Conservation (phyloP, 768 basidiomycete species). For the Sarcomyxa edulis region DNA sequence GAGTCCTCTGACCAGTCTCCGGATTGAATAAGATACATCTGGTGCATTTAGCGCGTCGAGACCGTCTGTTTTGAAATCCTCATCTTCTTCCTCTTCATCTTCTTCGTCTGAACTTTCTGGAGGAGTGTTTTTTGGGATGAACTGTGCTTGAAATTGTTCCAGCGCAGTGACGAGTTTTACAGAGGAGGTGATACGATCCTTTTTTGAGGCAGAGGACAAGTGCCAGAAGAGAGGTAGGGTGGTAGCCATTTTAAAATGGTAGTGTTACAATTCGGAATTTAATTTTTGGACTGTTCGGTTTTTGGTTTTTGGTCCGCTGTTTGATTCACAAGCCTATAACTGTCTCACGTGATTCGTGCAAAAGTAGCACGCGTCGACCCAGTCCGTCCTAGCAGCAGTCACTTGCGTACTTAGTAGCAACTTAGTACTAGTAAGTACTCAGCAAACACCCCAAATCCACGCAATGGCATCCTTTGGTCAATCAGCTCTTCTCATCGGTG, state of each 20-base stretch:
- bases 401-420: no score
- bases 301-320: not conserved
- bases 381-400: no score
- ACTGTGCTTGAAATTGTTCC: conserved; percentile 78
- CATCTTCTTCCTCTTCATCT: conserved; percentile 44
- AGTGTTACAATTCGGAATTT: not conserved
- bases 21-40: conserved; percentile 91
- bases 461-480: conserved; percentile 13
- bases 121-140: conserved; percentile 39
- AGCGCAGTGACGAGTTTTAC: conserved; percentile 77
- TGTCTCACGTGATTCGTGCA: no score
- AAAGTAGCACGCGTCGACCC: no score
- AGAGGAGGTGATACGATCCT: conserved; percentile 79
- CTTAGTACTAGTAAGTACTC: no score
- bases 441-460: no score
- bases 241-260: conserved; percentile 56
- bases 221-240: conserved; percentile 94
- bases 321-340: no score
- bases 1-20: conserved; percentile 80
- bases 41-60: conserved; percentile 73
- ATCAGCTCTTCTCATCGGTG: conserved; percentile 70
- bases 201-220: conserved; percentile 75
- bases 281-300: conserved; percentile 3
- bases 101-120: conserved; percentile 30
- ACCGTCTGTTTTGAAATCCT: conserved; percentile 34